Base-by-base conservation (phyloP, 495 filamentous ascomycete species). In the Aspergillus heteromorphus region DNA sequence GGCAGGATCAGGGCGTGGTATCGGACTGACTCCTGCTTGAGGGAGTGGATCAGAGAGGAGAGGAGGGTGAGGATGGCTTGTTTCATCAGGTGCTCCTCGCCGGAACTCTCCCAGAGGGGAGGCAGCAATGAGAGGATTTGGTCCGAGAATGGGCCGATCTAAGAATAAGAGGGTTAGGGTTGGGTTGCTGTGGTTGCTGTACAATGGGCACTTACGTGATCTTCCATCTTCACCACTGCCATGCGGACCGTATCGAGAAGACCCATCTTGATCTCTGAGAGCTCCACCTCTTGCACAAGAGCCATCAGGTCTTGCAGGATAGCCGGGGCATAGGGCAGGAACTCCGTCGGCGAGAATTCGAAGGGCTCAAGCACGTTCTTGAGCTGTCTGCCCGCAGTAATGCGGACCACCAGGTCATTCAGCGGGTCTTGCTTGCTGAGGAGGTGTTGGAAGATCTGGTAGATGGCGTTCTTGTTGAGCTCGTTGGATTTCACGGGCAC, bases 381-480 rank as follows among this genome's bases (percentile, higher is more conserved):
- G 21, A 98, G 80, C 62, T 95, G 88, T 51, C 89, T 80, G 9
- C 90, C 93, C 5, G 93, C 88, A 0, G 92, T 96, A 36, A 97
- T 84, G 11, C 91, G 87, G 29, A 98, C 93, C 6, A 97, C 90
- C 41, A 89, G 78, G 63, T 98, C 93, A 63, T 98, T 98, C 57
- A 84, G 74, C 1, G 80, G 72, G 64, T 96, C 91, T 11, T 81
- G 74, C 19, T 80, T 79, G 62, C 90, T 84, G 13, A 97, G 77
- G n/a, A 98, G 73, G 68, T 95, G 86, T 57, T 88, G 84, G 71
- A 91, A 96, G 31, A 97, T 89, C 59, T 90, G 83, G 59, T 95
- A 96, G 16, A 97, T 80, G n/a, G 89, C 73, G 17, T 84, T 74
- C 45, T 83, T 74, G 49, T 84, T 87, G 17, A 81, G 61, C 25